Evolutionary conservation across 2,329 filamentous ascomycete genomes (phyloP).

Genomic region (Hypoxylon sp.): DNA sequence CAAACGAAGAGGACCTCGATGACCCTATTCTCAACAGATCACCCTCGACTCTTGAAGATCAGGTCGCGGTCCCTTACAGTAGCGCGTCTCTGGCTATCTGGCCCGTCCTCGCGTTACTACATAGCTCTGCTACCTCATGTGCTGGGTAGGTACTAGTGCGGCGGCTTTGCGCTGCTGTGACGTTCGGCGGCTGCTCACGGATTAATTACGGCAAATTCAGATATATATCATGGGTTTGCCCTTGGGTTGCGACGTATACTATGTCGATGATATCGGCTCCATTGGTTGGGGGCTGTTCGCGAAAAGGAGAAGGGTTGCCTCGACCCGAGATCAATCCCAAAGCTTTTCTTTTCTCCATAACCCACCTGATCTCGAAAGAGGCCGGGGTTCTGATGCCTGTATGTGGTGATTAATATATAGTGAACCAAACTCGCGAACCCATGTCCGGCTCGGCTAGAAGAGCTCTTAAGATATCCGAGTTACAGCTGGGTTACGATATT

Average conservation of each 20-base stretch:
- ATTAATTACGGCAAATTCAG: conserved; percentile 21
- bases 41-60: not conserved
- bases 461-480: conserved; percentile 31
- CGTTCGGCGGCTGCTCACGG: conserved; percentile 23
- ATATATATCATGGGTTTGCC: conserved; percentile 3
- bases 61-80: conserved; percentile 17
- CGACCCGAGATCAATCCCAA: conserved; percentile 49
- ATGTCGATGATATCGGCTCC: too few relatives aligned
- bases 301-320: conserved; percentile 39
- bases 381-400: conserved; percentile 48
- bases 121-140: too few relatives aligned
- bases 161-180: conserved; percentile 14
- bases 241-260: conserved; percentile 21
- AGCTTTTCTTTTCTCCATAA: conserved; percentile 31
- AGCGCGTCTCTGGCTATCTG: conserved; percentile 24
- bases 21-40: not conserved
- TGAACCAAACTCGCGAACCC: conserved; percentile 36
- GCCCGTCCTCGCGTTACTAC: conserved; percentile 2
- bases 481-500: conserved; percentile 36
- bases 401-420: conserved; percentile 50
- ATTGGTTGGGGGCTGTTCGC: conserved; percentile 31
- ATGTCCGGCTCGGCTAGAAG: conserved; percentile 30
- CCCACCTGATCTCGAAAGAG: conserved; percentile 44
- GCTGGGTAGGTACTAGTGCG: too few relatives aligned
- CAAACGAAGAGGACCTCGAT: conserved; percentile 4